Evolutionary conservation across 139 green algal species (phyloP), one percentile per base, ranked within the genome.

Genomic region (Closterium sp.): DNA sequence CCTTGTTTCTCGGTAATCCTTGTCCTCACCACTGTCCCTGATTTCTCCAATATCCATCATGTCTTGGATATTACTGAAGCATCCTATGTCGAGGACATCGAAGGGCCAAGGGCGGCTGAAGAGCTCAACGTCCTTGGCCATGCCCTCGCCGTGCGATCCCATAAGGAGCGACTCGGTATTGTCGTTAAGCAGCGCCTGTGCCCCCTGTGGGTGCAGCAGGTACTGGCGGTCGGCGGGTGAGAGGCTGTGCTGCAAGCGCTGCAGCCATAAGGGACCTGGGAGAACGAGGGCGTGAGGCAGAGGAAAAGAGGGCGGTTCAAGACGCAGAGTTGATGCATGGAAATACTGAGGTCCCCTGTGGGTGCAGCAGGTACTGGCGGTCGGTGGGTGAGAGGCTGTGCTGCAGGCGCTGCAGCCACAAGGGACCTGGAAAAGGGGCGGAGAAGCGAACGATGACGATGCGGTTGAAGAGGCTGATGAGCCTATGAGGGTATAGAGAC

Each of bases 101-200:
- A 92, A 92, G 27, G 31, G 32, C 90, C 90, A 92, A 2, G 42
- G 90, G 22, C 90, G 70, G 79, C 42, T 42, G 90, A 92, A 90
- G 28, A 92, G 73, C 42, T 92, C 90, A 10, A 92, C 27, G 70
- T 92, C 90, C 73, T 92, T 92, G 10, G 90, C 90, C 70, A 92
- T 90, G 22, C 90, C 90, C 21, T 31, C 42, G 21, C 90, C 90
- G 79, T 29, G 24, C 22, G 22, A n/a, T 24, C 45, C 42, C 42
- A 50, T 31, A 27, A 29, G 50, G 28, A 92, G 38, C 7, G 90
- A 92, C 90, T 92, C 90, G 22, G 29, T 24, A 90, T 90, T 92
- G 73, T 92, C 90, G 84, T 29, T 22, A 7, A 92, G 84, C 90
- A 92, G 90, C 73, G 90, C 30, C n/a, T 38, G 27, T n/a, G 90